phyloP scores from a whole-genome alignment of 495 filamentous ascomycete genomes.

The Aspergillus homomorphus region DNA sequence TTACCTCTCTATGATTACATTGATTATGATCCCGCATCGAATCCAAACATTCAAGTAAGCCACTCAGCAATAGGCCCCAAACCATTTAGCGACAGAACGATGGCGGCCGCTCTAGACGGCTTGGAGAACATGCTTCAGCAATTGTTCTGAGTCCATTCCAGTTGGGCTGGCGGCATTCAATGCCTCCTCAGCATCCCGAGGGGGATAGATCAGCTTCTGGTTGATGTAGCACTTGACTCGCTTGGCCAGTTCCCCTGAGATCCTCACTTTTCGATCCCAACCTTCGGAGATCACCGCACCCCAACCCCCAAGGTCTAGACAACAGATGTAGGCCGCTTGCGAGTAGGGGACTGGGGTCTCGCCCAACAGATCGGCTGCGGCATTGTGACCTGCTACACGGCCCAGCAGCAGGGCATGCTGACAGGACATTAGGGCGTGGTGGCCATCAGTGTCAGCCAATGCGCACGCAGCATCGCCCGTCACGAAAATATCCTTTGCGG shows the following conservation, averaged over 20 bases:
- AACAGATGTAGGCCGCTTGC: constrained; percentile 21
- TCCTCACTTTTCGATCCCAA: constrained; percentile 18
- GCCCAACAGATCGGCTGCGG: constrained; percentile 24
- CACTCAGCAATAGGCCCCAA: no score
- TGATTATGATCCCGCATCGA: no score
- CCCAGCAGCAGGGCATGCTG: constrained; percentile 33
- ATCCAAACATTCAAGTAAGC: no score
- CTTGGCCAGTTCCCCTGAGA: constrained; percentile 19
- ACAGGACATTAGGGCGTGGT: constrained; percentile 29
- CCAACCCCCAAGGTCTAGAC: constrained; percentile 24
- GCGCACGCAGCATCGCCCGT: constrained; percentile 22
- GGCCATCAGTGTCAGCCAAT: constrained; percentile 13
- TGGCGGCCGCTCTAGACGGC: no score
- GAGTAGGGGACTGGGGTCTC: constrained; percentile 14
- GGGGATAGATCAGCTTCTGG: constrained; percentile 23
- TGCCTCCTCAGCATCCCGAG: constrained; percentile 15
- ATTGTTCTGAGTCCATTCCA: constrained; percentile 12
- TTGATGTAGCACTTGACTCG: constrained; percentile 24
- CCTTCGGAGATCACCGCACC: constrained; percentile 21
- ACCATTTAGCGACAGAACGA: no score
- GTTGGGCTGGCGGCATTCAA: constrained; percentile 20
- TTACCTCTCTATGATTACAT: no score
- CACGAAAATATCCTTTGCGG: constrained; percentile 9
- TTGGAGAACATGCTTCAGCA: constrained; percentile 15
- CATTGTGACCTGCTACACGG: constrained; percentile 30